Evolutionary conservation across 2,329 filamentous ascomycete genomes (phyloP), one percentile per base, ranked within the genome.

Genomic region (Hymenoscyphus occultus): DNA sequence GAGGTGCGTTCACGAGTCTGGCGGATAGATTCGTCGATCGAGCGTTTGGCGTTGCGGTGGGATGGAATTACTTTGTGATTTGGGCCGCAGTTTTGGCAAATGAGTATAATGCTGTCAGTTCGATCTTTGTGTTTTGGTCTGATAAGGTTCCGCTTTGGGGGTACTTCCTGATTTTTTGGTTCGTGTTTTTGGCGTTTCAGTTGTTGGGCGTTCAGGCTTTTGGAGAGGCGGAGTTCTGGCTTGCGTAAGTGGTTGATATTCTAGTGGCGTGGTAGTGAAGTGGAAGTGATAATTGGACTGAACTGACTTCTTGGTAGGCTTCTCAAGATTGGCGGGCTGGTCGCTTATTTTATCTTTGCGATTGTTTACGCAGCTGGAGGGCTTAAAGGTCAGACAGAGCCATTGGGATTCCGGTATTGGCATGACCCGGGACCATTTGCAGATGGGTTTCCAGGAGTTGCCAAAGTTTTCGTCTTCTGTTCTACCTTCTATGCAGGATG

Each of bases 201-300:
- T 81, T 92, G 40, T 79, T 92, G 1, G 89, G 89, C 1, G 87
- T 93, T 1, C 85, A 88, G 70, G 86, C 88, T 3, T 93, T 92
- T 74, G 90, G 90, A 14, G 90, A 93, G 74, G 86, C 89, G 10
- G 91, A 94, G 73, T 92, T 93, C 73, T 93, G 90, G 89, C 84
- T 93, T 14, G 89, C 81, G 83, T 66, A 35, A 54, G 56, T 57
- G 5, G 0, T 19, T 54, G 35, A 7, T 35, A 7, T 7, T 35
- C 9, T 35, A 28, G 28, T 28, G 3, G 28, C 28, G 1, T 35
- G 5, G 35, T 7, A 10, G 35, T 31, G 28, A n/a, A 16, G 31
- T 13, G 28, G 45, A 35, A 39, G 42, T n/a, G 39, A 40, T 2
- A 28, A 9, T 45, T 40, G 28, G 1, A 39, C 16, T 12, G 7